Evolutionary conservation across 2,329 filamentous ascomycete species (phyloP), one percentile per base, ranked within the genome.

Genomic region (Clonostachys rhizophaga): DNA sequence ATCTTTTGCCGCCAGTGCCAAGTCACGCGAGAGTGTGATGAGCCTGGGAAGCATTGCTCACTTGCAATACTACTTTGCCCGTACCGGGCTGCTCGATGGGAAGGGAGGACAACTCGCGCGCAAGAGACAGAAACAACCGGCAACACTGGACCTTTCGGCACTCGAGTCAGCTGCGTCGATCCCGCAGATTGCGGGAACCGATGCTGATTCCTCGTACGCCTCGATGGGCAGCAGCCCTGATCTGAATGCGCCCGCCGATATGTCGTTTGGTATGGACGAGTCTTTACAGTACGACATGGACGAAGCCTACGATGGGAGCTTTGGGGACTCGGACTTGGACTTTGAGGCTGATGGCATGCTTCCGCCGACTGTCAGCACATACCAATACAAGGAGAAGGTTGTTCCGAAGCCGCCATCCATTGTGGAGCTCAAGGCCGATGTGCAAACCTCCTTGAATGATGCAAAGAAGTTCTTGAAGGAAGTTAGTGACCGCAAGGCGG

Each of bases 11-110:
- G 87, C 88, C 50, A 96, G 91, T 48, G 94, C 94, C 42, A 84
- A 84, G 61, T 90, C 90, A 44, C 80, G 94, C 52, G 92, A 99
- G 65, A 96, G 91, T 62, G 94, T 99, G 54, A 86, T 97, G 81
- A 96, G 90, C 61, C 71, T 99, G 52, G 94, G 94, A 47, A 96
- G 91, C 67, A 99, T 99, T 58, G 90, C 91, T 47, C 94, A 99
- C 70, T 74, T 99, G 60, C 94, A 99, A 67, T 96, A 97, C 70
- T 99, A 97, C 69, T 99, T 99, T 71, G 92, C 94, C 35, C 79
- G 94, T 50, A 99, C 94, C 1, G 94, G 94, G 6, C 70, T 99
- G 53, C 71, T 99, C 44, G 94, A 99, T 61, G 91, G 92, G 48
- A 96, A 96, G 64, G 92, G 91, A 35, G 94, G 83, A 46, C 87